Evolutionary conservation across 2,329 filamentous ascomycete species (phyloP), one percentile per base, ranked within the genome.

Genomic region (Verticillium dahliae): DNA sequence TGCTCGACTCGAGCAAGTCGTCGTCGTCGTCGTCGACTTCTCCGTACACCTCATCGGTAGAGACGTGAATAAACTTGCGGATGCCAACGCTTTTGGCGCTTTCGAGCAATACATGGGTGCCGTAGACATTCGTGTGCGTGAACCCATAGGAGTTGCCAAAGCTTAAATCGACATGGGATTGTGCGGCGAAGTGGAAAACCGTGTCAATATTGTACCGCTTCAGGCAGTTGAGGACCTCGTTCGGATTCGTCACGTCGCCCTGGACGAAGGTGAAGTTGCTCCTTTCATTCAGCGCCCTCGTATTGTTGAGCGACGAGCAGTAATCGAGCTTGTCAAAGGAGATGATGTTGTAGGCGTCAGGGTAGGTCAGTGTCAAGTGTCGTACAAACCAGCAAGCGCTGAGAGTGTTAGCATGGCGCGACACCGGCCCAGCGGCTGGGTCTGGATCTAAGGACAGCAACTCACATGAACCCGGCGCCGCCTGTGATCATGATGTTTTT

Each of bases 291-390:
- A 94, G 82, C 58, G 84, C 80, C 55, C 87, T 82, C 3, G 90
- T 91, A 75, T 94, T 95, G 78, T 92, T 91, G 67, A 92, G 79
- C 7, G 90, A 90, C 7, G 90, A 84, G 76, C 90, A 92, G 76
- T 92, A 92, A 73, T 94, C 90, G 62, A 94, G 81, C 75, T 93
- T 94, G 77, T 95, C 91, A 69, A 93, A 92, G 38, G 89, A 93
- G 58, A 94, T 81, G 65, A 94, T 85, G 70, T 90, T 90, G 80
- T 95, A 95, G 65, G 85, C 81, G 50, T 87, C 72, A 3, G 88
- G 84, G 70, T 94, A 94, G 38, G 87, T 91, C 62, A 90, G 76
- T 11, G 86, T 86, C 59, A 95, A 80, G 75, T 94, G 90, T 64
- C 91, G 87, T 65, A 91, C 89, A 41, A 94, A 82, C 91, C 91